Evolutionary conservation across 2,329 filamentous ascomycete genomes (phyloP), one percentile per base, ranked within the genome.

Genomic region (Cladobotryum protrusum): DNA sequence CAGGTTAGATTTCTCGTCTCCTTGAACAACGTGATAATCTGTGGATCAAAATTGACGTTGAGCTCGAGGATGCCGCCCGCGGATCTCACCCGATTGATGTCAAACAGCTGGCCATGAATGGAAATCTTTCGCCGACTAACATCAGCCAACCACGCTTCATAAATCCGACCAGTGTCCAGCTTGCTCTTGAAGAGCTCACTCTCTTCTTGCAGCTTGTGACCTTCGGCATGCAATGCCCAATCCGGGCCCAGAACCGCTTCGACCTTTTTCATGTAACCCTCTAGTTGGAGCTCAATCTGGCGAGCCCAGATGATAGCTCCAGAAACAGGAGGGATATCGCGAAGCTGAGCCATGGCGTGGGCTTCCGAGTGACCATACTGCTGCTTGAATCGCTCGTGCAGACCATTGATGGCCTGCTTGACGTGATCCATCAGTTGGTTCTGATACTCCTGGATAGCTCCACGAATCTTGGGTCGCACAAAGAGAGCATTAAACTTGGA

Each of bases 401-500:
- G 78, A 4, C 85, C 84, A 40, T 88, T 85, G 59, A 99, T 99
- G 63, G 96, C 95, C 63, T 90, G 85, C 67, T 97, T 97, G 61
- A 99, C 93, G 60, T 95, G 96, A 61, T 96, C 91, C 66, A 99
- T 96, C 33, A 99, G 83, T 68, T 96, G 91, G 4, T 92, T 93
- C 68, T 99, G 93, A 66, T 99, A 99, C 71, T 99, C 92, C 40
- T 90, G 88, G 62, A 99, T 99, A 49, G 93, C 95, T 58, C 95
- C 91, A 57, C 93, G 86, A 71, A 99, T 97, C 77, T 99, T 99
- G n/a, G 93, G 93, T 52, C 93, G 84, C 50, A 99, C 92, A 60
- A 99, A 95, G 29, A 99, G 83, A 2, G 93, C 93, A 65, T 99
- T 99, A 79, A 99, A 99, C 66, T 97, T 97, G 47, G 93, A 97